phyloP scores from a whole-genome alignment of 2,329 filamentous ascomycete species.

The Ophiocordyceps robertsii region DNA sequence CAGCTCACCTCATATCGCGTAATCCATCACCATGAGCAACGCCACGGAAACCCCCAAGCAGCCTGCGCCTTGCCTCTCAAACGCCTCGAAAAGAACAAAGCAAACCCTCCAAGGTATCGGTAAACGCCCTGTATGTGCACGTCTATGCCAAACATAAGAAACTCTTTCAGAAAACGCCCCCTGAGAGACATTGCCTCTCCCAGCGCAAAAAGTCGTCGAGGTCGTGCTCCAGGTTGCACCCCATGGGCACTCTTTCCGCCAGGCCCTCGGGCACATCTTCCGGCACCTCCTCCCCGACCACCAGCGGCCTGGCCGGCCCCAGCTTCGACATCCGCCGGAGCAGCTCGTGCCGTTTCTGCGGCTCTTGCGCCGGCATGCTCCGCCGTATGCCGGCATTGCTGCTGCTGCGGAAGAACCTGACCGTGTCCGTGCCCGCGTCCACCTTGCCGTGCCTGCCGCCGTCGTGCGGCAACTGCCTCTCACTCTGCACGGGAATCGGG shows the following conservation, averaged over 20 bases:
- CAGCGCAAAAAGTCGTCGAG: slow-evolving; percentile 44
- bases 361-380: not conserved
- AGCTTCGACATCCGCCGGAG: not conserved
- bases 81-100: too few relatives aligned
- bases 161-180: slow-evolving; percentile 8
- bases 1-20: too few relatives aligned
- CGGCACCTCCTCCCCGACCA: slow-evolving; percentile 24
- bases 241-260: slow-evolving; percentile 38
- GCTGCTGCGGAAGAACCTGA: slow-evolving; percentile 17
- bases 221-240: slow-evolving; percentile 46
- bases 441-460: slow-evolving; percentile 10
- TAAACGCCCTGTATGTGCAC: too few relatives aligned
- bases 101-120: too few relatives aligned
- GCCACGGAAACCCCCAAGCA: too few relatives aligned
- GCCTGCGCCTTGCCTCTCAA: too few relatives aligned
- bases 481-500: slow-evolving; percentile 22
- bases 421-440: slow-evolving; percentile 10
- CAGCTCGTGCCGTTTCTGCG: not conserved
- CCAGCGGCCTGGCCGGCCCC: slow-evolving; percentile 25
- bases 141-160: too few relatives aligned
- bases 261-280: slow-evolving; percentile 6
- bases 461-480: slow-evolving; percentile 13
- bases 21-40: too few relatives aligned
- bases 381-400: not conserved
- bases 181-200: slow-evolving; percentile 38